Base-by-base conservation (phyloP, 805 yeast genomes). In the Suhomyces prunicola region DNA sequence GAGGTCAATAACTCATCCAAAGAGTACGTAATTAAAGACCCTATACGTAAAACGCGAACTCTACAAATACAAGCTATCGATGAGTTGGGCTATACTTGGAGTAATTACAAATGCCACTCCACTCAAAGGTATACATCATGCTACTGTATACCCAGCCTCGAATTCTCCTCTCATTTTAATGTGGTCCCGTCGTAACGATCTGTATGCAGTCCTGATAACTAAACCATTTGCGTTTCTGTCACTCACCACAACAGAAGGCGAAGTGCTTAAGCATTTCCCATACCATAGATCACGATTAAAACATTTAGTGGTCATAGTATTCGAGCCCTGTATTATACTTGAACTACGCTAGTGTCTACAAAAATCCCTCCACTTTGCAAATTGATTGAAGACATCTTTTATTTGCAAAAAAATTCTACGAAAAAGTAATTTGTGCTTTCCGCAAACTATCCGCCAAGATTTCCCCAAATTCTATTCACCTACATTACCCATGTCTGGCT, bases 401-500 rank as follows among this genome's bases (percentile, higher is more conserved):
- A 39, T 39, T 39, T 39, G 42, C 36, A 39, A 9, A 19, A 17
- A n/a, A 9, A 39, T 24, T 10, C 24, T 17, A 17, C 24, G 19
- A 39, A 39, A 39, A 39, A 39, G 17, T 19, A 36, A 36, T 8
- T 36, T 12, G 17, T 15, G n/a, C 22, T 36, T n/a, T 36, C 19
- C 15, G 19, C 41, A 17, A 36, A 17, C 6, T 36, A 12, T 15
- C 41, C 22, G 41, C 15, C 12, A n/a, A 2, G 22, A 3, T 17
- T 19, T 36, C 13, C 15, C 15, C 23, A 9, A 19, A 9, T 39
- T 33, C 36, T 19, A 19, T 24, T 39, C 10, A 42, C 19, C 46
- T n/a, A 10, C 27, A 22, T 24, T n/a, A 24, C 15, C 22, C 29
- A 54, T 54, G 54, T 40, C 54, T 23, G 44, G 55, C 19, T 50